Evolutionary conservation across 140 eudicot genomes (phyloP), one percentile per base, ranked within the genome.

Genomic region (Stevia rebaudiana): DNA sequence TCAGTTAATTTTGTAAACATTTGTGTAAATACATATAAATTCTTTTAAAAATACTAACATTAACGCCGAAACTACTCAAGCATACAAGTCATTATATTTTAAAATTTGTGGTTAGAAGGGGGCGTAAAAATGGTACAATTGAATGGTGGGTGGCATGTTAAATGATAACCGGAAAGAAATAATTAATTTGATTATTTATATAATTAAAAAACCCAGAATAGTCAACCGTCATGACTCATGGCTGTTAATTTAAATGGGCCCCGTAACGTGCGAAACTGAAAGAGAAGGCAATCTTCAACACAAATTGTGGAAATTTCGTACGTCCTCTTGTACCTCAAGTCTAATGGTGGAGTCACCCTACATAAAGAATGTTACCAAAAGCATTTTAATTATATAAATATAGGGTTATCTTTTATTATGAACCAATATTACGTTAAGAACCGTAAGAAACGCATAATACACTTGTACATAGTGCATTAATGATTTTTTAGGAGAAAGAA

Each of bases 211-310:
- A 28, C 33, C 2, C 2, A 28, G 2, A 28, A 28, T 28, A 33
- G 58, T 43, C 57, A 46, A 49, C 0, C 13, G n/a, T 39, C 17
- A 2, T 1, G 39, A n/a, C 11, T 15, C 17, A 24, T 12, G 7
- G 41, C n/a, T 55, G 1, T 43, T 25, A 42, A 22, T 55, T 68
- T 6, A 53, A 10, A 28, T 8, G 60, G 62, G 48, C 69, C 60
- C 33, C 43, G 62, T 60, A 49, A 70, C 75, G 69, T 70, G 62
- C 69, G 31, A 70, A 19, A 70, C 61, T 59, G 40, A 39, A 60
- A 59, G 42, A 60, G 36, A 36, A 47, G 61, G n/a, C 61, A 31
- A 59, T 58, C 58, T 69, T 59, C 68, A 59, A 31, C 59, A 47
- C 6, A 11, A 59, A 59, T 39, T 16, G 54, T 37, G 76, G 69